Base-by-base conservation (phyloP, 345 rosid genomes). In the Citrus medica region DNA sequence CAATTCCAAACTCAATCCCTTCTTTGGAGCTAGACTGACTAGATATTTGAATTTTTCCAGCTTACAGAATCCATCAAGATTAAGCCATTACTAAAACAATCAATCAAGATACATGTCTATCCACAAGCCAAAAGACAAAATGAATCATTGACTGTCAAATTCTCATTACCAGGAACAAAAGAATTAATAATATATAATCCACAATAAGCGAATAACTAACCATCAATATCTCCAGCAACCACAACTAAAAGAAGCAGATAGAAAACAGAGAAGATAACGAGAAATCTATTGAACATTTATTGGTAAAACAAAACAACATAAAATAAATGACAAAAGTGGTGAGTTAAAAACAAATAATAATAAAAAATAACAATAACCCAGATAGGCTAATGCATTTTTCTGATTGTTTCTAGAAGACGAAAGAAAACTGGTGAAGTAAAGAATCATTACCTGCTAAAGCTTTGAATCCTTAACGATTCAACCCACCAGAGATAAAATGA, bases 391-490 rank as follows among this genome's bases (percentile, higher is more conserved):
- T 21, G 30, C 9, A n/a, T 75, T 53, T 5, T 9, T 17, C 5
- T 27, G 30, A 71, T 46, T 33, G 74, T 71, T 71, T 73, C 67
- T 59, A 24, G 67, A 59, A 38, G 35, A 38, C 3, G 35, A 73
- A 63, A 60, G 76, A 73, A 25, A 74, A 51, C 16, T 27, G 53
- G 53, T 30, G 42, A 75, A 75, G 78, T 32, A 75, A 75, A 75
- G 78, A 75, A 75, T 75, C 71, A 75, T 48, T 64, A 64, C 70
- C 59, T 28, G 38, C 27, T 6, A 13, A 40, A 61, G 38, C 77
- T 38, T 60, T 61, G 7, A 46, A 38, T 38, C 37, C 46, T 38
- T 74, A 24, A 59, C 76, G 21, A 24, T 66, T n/a, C 5, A 75
- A 42, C 40, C 77, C 78, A 63, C 25, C 9, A 48, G 4, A 28